Base-by-base conservation (phyloP, 2,329 filamentous ascomycete genomes). In the Pezicula carpinea region DNA sequence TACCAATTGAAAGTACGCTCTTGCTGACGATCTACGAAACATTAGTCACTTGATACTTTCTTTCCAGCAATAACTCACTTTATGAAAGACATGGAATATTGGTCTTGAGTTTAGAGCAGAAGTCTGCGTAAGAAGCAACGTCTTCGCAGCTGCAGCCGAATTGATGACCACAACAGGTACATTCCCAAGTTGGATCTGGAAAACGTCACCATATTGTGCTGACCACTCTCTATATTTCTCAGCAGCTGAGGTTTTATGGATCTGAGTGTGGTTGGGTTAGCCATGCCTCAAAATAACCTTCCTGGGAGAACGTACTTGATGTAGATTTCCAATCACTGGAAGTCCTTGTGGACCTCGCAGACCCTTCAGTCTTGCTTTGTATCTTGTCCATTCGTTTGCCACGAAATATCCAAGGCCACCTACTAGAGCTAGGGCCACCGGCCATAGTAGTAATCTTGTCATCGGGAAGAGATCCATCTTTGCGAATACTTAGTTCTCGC, bases 1-100 rank as follows among this genome's bases (percentile, higher is more conserved):
- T 85, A 1, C 82, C 82, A 44, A 85, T 84, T n/a, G 23, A 43
- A 19, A 22, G 15, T 4, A 39, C 19, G 19, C 15, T 19, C 36
- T 39, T 39, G 8, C 36, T 39, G 17, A 39, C 36, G 7, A 39
- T 22, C 14, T 17, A 26, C 26, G 21, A 14, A 23, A 23, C 19
- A 23, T 23, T 42, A n/a, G 23, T n/a, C 23, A 26, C 23, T 26
- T 26, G 6, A 6, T 5, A 26, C 23, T 26, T 3, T 8, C 11
- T 26, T 8, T 26, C 11, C 6, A 6, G 23, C 7, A 76, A 83
- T 64, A 56, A 61, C 39, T 38, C n/a, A 75, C 75, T 61, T 76
- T 77, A 57, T 80, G 77, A 44, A 80, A 78, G 0, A 74, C 77
- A 59, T 79, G 79, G 41, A 79, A 75, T 49, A 77, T 73, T 0